Base-by-base conservation (phyloP, 805 yeast genomes). In the Ogataea wickerhamii region DNA sequence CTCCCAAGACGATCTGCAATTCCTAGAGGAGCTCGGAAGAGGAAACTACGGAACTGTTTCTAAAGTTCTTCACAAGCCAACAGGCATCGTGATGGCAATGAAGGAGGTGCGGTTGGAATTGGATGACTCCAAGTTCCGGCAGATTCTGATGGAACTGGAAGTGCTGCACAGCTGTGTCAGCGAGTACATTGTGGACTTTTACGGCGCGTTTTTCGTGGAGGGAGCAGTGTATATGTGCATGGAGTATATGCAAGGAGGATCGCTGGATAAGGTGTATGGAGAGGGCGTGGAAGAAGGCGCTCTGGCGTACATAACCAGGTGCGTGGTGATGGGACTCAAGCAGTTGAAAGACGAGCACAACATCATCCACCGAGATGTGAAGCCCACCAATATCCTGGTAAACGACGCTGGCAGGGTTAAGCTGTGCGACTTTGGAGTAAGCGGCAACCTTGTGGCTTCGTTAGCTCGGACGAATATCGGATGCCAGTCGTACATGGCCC, bases 161-260 rank as follows among this genome's bases (percentile, higher is more conserved):
- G 83, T 93, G 37, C 71, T 93, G 47, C 98, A 93, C 64, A 85
- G 83, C 53, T 93, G 98, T 65, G 76, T 77, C 48, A 82, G 94
- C 12, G 94, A 93, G 2, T 87, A 78, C 59, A 89, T 93, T 57
- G 96, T 93, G 28, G 97, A 91, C 53, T 93, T 93, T 53, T 93
- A 86, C 56, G 98, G 98, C 29, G 98, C 98, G 1, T 91, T 91
- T 56, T 93, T 91, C 57, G 87, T 87, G 22, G 98, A 93, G 63
- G 96, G 97, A 32, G 96, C 97, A 1, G 98, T 91, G 19, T 93
- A 89, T 64, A 87, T 91, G 87, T 93, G 98, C 65, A 91, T 91
- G 76, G 98, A 91, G 64, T 87, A 80, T 60, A 91, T 91, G 98
- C 94, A 87, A 60, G 97, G 96, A 33, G 96, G 96, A 0, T 87